These are phyloP conservation scores for Aspergillus neotritici DNA, from an alignment of 2,329 filamentous ascomycete species.

Conservation along the genomic window DNA sequence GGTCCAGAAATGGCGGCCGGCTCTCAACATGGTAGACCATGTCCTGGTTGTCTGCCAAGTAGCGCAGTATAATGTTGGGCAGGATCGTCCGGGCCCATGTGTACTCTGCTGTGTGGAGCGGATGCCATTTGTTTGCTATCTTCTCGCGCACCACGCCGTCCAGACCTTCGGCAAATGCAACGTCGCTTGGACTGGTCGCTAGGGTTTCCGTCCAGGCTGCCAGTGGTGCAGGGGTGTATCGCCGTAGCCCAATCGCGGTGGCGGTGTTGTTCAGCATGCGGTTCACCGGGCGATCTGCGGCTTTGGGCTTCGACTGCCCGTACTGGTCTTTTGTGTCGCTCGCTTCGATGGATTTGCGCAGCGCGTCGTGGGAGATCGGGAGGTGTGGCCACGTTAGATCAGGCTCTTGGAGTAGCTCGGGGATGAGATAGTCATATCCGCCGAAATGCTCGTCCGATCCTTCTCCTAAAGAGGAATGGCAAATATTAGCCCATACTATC, in stretches of 20 bases:
- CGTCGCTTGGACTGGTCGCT: too few species aligned
- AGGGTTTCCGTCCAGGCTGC: too few species aligned
- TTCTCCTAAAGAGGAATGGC: slow-evolving; percentile 30
- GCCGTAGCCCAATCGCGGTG: too few species aligned
- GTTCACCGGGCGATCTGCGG: too few species aligned
- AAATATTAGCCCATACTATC: neutral
- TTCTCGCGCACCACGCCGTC: slow-evolving; percentile 25
- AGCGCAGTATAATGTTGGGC: slow-evolving; percentile 37
- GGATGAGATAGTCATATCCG: slow-evolving; percentile 46
- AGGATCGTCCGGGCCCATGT: slow-evolving; percentile 34
- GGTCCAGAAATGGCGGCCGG: slow-evolving; percentile 28
- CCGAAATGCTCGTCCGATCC: slow-evolving; percentile 52
- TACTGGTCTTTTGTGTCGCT: too few species aligned
- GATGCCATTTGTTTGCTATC: slow-evolving; percentile 36
- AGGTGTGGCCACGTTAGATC: slow-evolving; percentile 36
- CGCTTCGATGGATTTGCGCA: too few species aligned
- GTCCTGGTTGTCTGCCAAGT: slow-evolving; percentile 41
- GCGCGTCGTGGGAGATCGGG: neutral
- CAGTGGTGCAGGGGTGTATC: too few species aligned
- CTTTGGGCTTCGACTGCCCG: too few species aligned
- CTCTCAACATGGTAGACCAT: slow-evolving; percentile 13
- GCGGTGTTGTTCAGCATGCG: too few species aligned
- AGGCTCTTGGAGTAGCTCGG: slow-evolving; percentile 47
- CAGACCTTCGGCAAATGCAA: slow-evolving; percentile 7
- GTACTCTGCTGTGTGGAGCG: slow-evolving; percentile 36